Base-by-base conservation (phyloP, 345 rosid genomes). In the Pistacia integerrima region DNA sequence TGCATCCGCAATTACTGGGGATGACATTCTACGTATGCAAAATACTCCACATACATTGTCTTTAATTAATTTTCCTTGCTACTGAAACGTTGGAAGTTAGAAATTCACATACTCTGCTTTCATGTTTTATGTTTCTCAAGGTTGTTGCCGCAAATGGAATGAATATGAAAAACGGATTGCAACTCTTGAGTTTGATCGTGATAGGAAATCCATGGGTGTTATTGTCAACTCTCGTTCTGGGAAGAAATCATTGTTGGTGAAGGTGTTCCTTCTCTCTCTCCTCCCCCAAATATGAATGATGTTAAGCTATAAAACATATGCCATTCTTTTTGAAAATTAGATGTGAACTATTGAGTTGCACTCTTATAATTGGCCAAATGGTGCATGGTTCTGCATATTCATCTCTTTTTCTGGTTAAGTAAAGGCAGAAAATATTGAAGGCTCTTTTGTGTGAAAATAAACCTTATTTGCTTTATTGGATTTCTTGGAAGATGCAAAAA, bases 191-290 rank as follows among this genome's bases (percentile, higher is more conserved):
- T 91, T 91, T 48, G 93, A 85, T 68, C 92, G 86, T 17, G 92
- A 91, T 76, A 78, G 96, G 81, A 91, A 91, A 80, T 91, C 96
- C 20, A 89, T 91, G 93, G 92, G 96, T 65, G 96, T 91, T 65
- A 85, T 91, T 75, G 89, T 81, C 48, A 82, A 78, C 38, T 85
- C 91, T 48, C 13, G 66, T 63, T 58, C 90, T 8, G 85, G 86
- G 70, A 85, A 80, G 72, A 87, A 84, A 69, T 67, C 87, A 56
- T 76, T 91, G 78, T 81, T 91, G 41, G 93, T 89, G 74, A 91
- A 91, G 96, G 96, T 91, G 64, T 69, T 36, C 75, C 59, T 48
- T 69, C 52, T 58, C 18, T 75, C 35, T 59, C 13, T 12, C 11
- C 7, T 4, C 14, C 1, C 36, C 41, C 41, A 4, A n/a, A 8